These are phyloP conservation scores for Rhytidiadelphus loreus DNA, from an alignment of 225 moss, liverwort and hornwort genomes.

Conservation along the genomic window DNA sequence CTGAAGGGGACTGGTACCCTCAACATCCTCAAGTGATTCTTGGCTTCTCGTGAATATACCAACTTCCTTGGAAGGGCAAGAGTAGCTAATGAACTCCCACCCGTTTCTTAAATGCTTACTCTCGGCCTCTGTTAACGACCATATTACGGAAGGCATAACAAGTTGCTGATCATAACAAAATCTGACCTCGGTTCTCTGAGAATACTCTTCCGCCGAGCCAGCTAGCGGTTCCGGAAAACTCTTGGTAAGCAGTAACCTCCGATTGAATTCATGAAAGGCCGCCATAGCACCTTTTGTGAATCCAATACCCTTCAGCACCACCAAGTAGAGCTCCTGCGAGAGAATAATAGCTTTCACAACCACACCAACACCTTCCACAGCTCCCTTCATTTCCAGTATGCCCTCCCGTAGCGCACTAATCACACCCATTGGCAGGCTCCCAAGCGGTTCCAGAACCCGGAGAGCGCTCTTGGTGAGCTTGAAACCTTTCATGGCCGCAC, in stretches of 20 bases:
- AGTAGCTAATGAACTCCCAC: neutral
- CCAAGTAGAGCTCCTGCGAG: slow-evolving; percentile 49
- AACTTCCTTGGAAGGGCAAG: neutral
- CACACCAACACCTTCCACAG: slow-evolving; percentile 52
- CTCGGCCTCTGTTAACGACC: neutral
- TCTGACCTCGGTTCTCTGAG: slow-evolving; percentile 10
- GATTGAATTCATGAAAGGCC: slow-evolving; percentile 42
- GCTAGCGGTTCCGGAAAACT: neutral
- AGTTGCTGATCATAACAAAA: neutral
- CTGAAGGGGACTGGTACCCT: neutral
- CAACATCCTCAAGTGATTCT: neutral
- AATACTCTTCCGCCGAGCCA: neutral
- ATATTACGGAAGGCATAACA: neutral
- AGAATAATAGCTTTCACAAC: slow-evolving; percentile 50
- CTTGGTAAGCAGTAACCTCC: neutral
- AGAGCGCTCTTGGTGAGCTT: slow-evolving; percentile 65
- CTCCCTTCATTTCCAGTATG: slow-evolving; percentile 48
- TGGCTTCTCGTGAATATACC: neutral
- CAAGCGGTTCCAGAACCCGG: slow-evolving; percentile 64
- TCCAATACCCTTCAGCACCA: slow-evolving; percentile 59
- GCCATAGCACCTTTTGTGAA: slow-evolving; percentile 44
- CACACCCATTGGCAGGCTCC: slow-evolving; percentile 54
- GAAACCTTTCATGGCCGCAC: slow-evolving; percentile 48
- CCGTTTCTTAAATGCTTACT: neutral
- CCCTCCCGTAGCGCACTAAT: slow-evolving; percentile 50